Evolutionary conservation across 2,329 filamentous ascomycete species (phyloP).

Genomic region (Fusarium temperatum): DNA sequence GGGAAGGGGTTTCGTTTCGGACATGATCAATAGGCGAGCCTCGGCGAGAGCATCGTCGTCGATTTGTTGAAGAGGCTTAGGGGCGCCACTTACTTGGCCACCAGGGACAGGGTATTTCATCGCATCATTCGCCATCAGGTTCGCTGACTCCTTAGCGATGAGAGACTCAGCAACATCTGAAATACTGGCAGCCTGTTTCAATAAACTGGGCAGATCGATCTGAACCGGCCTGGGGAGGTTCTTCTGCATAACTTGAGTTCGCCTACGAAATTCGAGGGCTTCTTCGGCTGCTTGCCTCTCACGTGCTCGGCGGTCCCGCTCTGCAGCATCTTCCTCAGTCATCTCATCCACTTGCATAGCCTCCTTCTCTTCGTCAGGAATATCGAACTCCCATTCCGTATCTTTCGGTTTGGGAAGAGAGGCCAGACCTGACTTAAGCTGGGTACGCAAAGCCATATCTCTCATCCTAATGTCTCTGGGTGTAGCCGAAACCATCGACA

Average conservation of each 20-base stretch:
- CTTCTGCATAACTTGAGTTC: conserved; percentile 91
- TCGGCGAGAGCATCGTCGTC: conserved; percentile 77
- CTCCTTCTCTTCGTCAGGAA: conserved; percentile 84
- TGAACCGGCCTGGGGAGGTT: conserved; percentile 79
- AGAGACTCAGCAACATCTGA: conserved; percentile 71
- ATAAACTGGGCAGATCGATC: conserved; percentile 75
- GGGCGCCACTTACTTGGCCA: conserved; percentile 69
- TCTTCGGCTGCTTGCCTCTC: conserved; percentile 77
- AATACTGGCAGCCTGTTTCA: conserved; percentile 69
- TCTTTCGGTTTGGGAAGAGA: conserved; percentile 92
- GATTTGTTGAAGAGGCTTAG: conserved; percentile 68
- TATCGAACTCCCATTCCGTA: conserved; percentile 90
- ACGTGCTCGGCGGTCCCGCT: conserved; percentile 81
- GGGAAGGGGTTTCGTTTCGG: conserved; percentile 68
- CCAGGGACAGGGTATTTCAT: conserved; percentile 76
- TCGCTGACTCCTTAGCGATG: conserved; percentile 80
- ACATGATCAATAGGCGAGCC: conserved; percentile 79
- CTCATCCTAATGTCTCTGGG: conserved; percentile 78
- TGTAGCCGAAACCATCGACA: conserved; percentile 76
- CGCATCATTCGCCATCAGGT: conserved; percentile 85
- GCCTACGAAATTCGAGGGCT: conserved; percentile 80
- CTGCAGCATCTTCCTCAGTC: conserved; percentile 68
- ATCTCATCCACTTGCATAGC: conserved; percentile 55
- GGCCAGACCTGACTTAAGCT: conserved; percentile 77
- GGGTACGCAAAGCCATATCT: conserved; percentile 73